Evolutionary conservation across 495 filamentous ascomycete genomes (phyloP).

Genomic region (Aspergillus diversus): DNA sequence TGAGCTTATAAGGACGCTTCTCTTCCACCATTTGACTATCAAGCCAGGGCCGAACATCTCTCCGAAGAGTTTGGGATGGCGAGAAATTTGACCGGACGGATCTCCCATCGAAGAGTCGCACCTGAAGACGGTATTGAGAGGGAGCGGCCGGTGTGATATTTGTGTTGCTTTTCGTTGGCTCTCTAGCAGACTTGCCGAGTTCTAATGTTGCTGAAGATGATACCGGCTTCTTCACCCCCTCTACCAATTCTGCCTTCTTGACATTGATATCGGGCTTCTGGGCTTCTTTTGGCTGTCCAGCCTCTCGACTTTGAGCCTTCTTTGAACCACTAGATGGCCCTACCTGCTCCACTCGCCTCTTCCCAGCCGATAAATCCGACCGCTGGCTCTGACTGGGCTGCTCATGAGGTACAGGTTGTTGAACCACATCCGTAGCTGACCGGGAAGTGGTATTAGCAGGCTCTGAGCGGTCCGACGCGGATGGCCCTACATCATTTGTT

Average conservation of each 20-base stretch:
- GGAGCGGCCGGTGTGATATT: slow-evolving; percentile 31
- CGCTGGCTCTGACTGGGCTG: neutral
- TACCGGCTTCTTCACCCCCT: slow-evolving; percentile 2
- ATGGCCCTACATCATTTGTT: neutral
- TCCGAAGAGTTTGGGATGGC: slow-evolving; percentile 62
- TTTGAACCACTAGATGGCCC: neutral
- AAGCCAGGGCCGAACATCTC: slow-evolving; percentile 77
- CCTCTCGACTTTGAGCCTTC: slow-evolving; percentile 11
- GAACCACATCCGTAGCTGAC: slow-evolving; percentile 16
- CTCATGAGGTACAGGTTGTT: neutral
- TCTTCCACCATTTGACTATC: slow-evolving; percentile 56
- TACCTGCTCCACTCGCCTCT: slow-evolving; percentile 16
- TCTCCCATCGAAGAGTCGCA: slow-evolving; percentile 83
- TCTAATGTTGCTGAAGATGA: slow-evolving; percentile 1
- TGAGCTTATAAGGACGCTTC: slow-evolving; percentile 75
- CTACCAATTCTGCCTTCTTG: slow-evolving; percentile 22
- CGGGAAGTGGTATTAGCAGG: slow-evolving; percentile 21
- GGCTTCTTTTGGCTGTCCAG: slow-evolving; percentile 10
- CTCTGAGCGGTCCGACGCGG: neutral
- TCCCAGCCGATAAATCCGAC: neutral
- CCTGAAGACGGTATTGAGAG: slow-evolving; percentile 65
- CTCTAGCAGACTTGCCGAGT: neutral
- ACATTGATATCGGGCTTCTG: slow-evolving; percentile 18
- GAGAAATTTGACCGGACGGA: slow-evolving; percentile 74
- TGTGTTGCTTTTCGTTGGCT: slow-evolving; percentile 21